Base-by-base conservation (phyloP, 129 eudicot species). In the Smallanthus sonchifolius region DNA sequence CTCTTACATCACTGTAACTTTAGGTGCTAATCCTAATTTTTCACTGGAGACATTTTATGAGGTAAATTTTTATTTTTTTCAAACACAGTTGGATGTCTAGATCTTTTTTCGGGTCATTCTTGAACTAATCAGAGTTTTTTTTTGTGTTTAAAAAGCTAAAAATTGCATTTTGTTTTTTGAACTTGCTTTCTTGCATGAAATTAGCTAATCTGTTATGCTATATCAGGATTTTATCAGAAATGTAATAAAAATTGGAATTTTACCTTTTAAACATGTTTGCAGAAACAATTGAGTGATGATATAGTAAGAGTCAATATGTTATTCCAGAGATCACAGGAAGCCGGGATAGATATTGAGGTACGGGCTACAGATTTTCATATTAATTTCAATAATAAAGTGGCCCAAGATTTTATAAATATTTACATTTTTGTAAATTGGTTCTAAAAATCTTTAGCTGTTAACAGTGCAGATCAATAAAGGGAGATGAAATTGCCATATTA, bases 381-480 rank as follows among this genome's bases (percentile, higher is more conserved):
- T 68, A 30, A 39, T 34, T 7, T 19, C 24, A 57, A 19, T 10
- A 19, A 52, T 24, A 24, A 24, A 28, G 49, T 45, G 77, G 36
- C 32, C 54, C 54, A 48, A 48, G 55, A 15, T 14, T 48, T 15
- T 14, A 48, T 48, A 2, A 15, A 15, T 48, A 14, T 48, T 15
- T 14, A 3, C 4, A 40, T 35, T 3, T 19, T 10, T 47, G 36
- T 11, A 34, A 43, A 28, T 60, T 56, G 77, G 36, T 37, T 68
- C 24, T 67, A 49, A n/a, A 16, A 17, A 4, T 17, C 6, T 51
- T 56, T 55, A 54, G 65, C 66, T 28, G 47, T 65, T 69, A 84
- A 84, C 98, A 93, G 98, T 83, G 95, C 91, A 90, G 92, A 81
- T 87, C 95, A 15, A 83, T 93, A 55, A 84, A 86, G 61, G 82